Base-by-base conservation (phyloP, 768 basidiomycete species). In the Boletus sp. region DNA sequence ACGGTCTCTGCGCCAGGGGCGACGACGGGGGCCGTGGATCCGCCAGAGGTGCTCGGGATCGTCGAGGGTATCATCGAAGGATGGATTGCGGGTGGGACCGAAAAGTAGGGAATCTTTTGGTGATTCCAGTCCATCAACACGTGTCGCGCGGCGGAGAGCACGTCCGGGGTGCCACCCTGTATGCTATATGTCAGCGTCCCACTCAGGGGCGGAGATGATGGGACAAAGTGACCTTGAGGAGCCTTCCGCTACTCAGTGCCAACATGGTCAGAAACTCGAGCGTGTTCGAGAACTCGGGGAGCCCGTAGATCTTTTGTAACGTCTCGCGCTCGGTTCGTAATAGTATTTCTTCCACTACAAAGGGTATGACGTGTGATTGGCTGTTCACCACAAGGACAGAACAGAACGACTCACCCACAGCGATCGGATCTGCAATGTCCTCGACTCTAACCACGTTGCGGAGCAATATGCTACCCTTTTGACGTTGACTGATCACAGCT, bases 111-210 rank as follows among this genome's bases (percentile, higher is more conserved):
- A 11, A 98, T 96, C 67, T 93, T 96, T 70, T 97, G 94, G 55
- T 92, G 85, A 65, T 98, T 98, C 95, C 96, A 99, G 68, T 99
- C 94, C 48, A 78, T 83, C 1, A 98, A 72, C 24, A 98, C 81
- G 14, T 88, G 84, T 33, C 92, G 86, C 0, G 95, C 93, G 0
- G 93, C 83, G 7, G 89, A 78, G 42, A 87, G 83, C 33, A 95
- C 71, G 71, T 98, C 94, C 2, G 96, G 95, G 0, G 93, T 89
- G 47, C 96, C 96, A 32, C 94, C 94, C 89, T 92, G 61, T 32
- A 35, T 2, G 5, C 7, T 5, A 4, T 8, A 39, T 20, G 33
- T 56, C 48, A 60, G 32, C 32, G n/a, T 18, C 11, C 24, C 28
- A 15, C 44, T 45, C 35, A 46, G 24, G 2, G 37, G 5, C 0